A percentile compares a stretch with the other conserved stretches of the same genome.
phyloP scores from a whole-genome alignment of 163 green algal species.

The Trebouxiophyceae sp. region DNA sequence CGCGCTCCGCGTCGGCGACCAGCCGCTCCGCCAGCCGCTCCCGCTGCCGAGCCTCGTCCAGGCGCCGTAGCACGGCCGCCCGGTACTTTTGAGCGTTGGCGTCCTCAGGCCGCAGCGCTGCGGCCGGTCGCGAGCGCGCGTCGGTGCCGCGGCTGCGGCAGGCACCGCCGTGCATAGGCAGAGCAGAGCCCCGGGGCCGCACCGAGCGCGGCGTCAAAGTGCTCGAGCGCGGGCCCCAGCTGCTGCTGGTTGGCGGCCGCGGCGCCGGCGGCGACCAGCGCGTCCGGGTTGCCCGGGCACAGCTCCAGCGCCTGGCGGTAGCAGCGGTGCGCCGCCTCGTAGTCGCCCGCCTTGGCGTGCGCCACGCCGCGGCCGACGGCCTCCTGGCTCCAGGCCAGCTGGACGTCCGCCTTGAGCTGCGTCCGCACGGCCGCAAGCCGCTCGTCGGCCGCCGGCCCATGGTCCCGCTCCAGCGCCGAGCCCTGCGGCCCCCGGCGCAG shows the following conservation, averaged over 20 bases:
- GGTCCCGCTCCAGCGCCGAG: background rate
- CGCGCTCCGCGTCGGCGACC: background rate
- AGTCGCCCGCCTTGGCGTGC: background rate
- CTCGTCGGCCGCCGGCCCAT: background rate
- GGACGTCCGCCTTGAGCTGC: background rate
- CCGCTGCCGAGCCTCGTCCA: background rate
- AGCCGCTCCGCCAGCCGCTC: background rate
- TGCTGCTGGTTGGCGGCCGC: background rate
- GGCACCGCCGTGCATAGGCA: background rate
- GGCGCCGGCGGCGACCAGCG: background rate
- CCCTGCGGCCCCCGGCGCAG: no score
- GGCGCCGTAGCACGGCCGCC: background rate
- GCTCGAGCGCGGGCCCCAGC: background rate
- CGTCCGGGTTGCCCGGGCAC: background rate
- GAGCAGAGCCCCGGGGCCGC: no score
- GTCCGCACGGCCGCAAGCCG: background rate
- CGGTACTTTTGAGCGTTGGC: background rate
- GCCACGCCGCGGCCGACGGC: background rate
- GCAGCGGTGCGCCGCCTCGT: background rate
- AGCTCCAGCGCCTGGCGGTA: background rate
- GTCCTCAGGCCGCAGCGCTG: background rate
- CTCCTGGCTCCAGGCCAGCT: background rate
- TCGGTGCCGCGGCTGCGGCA: background rate
- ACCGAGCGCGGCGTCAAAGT: background rate
- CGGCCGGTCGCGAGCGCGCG: background rate